Conservation (phyloP, 2,329 filamentous ascomycete species). For the Nemania sp. region DNA sequence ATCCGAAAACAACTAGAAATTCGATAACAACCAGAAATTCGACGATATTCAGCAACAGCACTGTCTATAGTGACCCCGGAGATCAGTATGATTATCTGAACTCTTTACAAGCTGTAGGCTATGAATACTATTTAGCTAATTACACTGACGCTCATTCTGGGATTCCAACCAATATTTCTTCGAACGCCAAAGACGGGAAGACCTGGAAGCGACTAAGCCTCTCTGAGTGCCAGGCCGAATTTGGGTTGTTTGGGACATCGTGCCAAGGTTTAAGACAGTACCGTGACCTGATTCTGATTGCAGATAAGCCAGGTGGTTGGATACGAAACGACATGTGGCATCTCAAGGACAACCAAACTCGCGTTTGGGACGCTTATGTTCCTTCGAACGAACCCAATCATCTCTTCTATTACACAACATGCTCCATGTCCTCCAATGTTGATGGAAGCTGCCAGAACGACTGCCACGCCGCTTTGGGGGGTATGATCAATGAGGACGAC, state of each 20-base stretch:
- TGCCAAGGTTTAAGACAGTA: conserved; percentile 7
- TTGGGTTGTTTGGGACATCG: not conserved
- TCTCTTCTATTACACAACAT: conserved; percentile 14
- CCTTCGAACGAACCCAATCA: conserved; percentile 8
- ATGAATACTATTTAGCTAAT: not conserved
- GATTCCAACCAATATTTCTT: not conserved
- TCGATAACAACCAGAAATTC: too few relatives aligned
- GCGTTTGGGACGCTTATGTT: conserved; percentile 7
- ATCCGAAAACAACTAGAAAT: not conserved
- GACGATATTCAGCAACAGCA: not conserved
- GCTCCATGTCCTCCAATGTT: conserved; percentile 4
- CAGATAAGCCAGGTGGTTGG: conserved; percentile 18
- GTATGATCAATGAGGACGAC: too few relatives aligned
- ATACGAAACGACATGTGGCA: conserved; percentile 19
- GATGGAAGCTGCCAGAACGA: not conserved
- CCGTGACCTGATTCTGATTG: conserved; percentile 16
- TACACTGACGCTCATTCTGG: not conserved
- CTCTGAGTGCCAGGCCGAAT: not conserved
- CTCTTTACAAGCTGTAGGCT: too few relatives aligned
- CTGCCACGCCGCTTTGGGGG: not conserved
- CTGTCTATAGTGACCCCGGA: not conserved
- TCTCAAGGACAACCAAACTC: conserved; percentile 2
- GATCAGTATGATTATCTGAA: not conserved
- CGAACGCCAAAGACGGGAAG: not conserved
- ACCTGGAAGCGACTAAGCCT: not conserved